A percentile compares a stretch with the other conserved stretches of the same genome.
Evolutionary conservation across 805 yeast species (phyloP).

Genomic region (Suhomyces xylopsoci): DNA sequence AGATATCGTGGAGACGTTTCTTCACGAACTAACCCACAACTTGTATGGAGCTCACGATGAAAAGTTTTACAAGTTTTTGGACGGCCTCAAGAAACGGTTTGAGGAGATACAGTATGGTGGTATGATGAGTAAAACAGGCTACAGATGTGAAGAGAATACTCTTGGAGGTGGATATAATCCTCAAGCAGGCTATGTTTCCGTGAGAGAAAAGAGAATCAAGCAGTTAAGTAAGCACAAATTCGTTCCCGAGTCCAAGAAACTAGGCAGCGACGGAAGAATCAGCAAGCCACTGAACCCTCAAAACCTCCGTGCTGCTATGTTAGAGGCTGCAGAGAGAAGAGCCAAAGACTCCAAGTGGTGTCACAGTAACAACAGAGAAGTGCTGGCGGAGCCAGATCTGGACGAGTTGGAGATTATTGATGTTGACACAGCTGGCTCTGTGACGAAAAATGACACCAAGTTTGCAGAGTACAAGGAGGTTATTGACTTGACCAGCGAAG

Average conservation of each 20-base stretch:
- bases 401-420: conserved; percentile 43
- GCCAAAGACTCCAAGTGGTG: conserved; percentile 53
- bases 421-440: conserved; percentile 10
- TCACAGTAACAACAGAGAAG: conserved; percentile 16
- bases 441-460: neutral
- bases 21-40: conserved; percentile 88
- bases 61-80: conserved; percentile 62
- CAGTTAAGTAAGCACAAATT: conserved; percentile 40
- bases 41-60: conserved; percentile 76
- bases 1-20: conserved; percentile 73
- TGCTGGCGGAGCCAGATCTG: conserved; percentile 37
- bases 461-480: conserved; percentile 8
- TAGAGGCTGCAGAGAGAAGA: conserved; percentile 64
- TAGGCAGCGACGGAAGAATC: conserved; percentile 15
- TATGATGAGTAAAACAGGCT: conserved; percentile 44
- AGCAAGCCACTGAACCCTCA: conserved; percentile 4
- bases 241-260: conserved; percentile 37
- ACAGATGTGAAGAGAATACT: conserved; percentile 45
- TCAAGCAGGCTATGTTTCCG: conserved; percentile 13
- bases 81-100: conserved; percentile 54
- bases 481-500: conserved; percentile 14
- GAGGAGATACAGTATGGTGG: conserved; percentile 42
- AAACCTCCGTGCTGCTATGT: conserved; percentile 42
- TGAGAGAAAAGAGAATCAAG: conserved; percentile 38
- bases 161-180: conserved; percentile 37